Evolutionary conservation across 441 rosid species (phyloP).

Genomic region (Pelargonium myrrhifolium): DNA sequence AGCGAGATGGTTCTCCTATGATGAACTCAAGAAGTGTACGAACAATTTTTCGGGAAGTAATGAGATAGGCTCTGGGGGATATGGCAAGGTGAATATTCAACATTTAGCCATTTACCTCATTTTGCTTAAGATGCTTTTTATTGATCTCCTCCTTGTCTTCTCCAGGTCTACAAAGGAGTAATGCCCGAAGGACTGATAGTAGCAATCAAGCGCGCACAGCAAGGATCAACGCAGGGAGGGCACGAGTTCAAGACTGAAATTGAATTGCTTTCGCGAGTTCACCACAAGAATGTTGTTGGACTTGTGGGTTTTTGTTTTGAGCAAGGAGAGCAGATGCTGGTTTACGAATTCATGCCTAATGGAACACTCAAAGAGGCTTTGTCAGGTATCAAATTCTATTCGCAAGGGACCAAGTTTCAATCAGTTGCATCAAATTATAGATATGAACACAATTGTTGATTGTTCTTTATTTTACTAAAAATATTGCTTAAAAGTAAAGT

Average conservation of each 20-base stretch:
- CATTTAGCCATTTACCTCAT: neutral
- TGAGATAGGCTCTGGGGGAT: conserved; percentile 93
- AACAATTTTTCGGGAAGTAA: conserved; percentile 58
- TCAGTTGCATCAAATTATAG: neutral
- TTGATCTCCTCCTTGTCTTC: conserved; percentile 6
- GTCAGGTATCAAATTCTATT: conserved; percentile 38
- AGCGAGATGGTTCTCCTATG: conserved; percentile 88
- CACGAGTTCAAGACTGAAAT: conserved; percentile 94
- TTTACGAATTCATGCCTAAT: conserved; percentile 80
- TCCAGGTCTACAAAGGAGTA: conserved; percentile 81
- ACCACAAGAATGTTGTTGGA: conserved; percentile 89
- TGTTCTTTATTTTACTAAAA: too few species aligned
- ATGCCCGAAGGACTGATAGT: conserved; percentile 65
- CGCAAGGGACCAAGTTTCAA: neutral
- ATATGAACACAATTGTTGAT: too few species aligned
- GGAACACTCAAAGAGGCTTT: conserved; percentile 82
- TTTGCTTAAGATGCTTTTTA: neutral
- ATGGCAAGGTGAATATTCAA: conserved; percentile 55
- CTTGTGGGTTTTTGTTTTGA: conserved; percentile 93
- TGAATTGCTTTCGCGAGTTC: conserved; percentile 91
- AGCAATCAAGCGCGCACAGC: conserved; percentile 92
- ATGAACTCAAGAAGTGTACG: conserved; percentile 79
- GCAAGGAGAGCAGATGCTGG: conserved; percentile 92
- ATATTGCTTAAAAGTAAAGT: neutral
- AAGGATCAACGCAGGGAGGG: conserved; percentile 93